Percentiles rank a stretch among this genome's conserved stretches.
phyloP scores from a whole-genome alignment of 495 filamentous ascomycete species.

The Talaromyces wortmannii region DNA sequence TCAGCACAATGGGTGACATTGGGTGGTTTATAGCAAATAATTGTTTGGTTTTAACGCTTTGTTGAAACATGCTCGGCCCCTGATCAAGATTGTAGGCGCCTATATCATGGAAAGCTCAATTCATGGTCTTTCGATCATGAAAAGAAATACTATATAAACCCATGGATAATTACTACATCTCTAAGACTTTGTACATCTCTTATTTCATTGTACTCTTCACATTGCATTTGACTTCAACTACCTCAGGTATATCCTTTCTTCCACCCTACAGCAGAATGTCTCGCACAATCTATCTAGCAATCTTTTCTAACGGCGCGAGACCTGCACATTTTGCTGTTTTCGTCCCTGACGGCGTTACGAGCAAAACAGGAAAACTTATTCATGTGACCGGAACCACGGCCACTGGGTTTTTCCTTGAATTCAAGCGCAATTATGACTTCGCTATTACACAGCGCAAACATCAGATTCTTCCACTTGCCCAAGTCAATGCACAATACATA shows the following conservation, averaged over 20 bases:
- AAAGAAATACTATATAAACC: background rate
- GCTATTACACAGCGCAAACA: slow-evolving; percentile 3
- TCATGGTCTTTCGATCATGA: background rate
- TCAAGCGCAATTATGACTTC: slow-evolving; percentile 19
- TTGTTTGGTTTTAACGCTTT: background rate
- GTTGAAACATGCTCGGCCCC: background rate
- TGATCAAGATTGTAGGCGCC: background rate
- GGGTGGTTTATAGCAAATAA: background rate
- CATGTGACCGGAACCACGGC: slow-evolving; percentile 12
- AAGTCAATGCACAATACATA: slow-evolving; percentile 12
- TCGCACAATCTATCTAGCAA: slow-evolving; percentile 9
- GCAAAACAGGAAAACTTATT: slow-evolving; percentile 9
- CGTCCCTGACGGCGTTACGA: slow-evolving; percentile 7
- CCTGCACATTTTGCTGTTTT: slow-evolving; percentile 14
- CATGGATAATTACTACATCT: background rate
- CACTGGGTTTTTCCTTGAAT: slow-evolving; percentile 17
- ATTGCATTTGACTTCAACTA: background rate
- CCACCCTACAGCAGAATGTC: slow-evolving; percentile 4
- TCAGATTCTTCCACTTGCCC: slow-evolving; percentile 11
- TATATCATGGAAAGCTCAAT: background rate
- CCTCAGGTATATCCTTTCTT: background rate
- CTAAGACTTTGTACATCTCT: background rate
- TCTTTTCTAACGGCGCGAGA: slow-evolving; percentile 12
- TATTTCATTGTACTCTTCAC: background rate
- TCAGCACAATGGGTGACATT: background rate